Evolutionary conservation across 140 eudicot genomes (phyloP).

Genomic region (Ambrosia hybrid): DNA sequence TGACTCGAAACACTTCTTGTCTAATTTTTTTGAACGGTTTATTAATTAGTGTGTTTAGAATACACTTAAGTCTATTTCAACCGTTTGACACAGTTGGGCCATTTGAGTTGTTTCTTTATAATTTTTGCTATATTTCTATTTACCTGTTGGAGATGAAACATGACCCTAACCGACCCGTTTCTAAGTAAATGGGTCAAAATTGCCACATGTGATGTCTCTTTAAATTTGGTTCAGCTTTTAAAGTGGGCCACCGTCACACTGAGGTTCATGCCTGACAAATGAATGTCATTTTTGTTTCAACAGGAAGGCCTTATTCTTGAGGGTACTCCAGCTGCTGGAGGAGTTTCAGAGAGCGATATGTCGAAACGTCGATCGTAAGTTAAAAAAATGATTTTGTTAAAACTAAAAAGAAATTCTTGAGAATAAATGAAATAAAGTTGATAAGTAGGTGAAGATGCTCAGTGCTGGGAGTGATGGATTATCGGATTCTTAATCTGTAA

Average conservation of each 20-base stretch:
- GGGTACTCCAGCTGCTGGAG: slow-evolving; percentile 97
- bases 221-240: not conserved
- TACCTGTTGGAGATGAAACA: not conserved
- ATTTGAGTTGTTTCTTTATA: not conserved
- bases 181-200: not conserved
- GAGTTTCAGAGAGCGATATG: slow-evolving; percentile 83
- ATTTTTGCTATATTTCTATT: not conserved
- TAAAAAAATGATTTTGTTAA: not conserved
- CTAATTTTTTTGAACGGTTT: not conserved
- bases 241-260: not conserved
- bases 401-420: not conserved
- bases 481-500: too few species aligned
- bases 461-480: too few species aligned
- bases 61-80: not conserved
- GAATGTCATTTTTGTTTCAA: slow-evolving; percentile 17
- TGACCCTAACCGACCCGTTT: not conserved
- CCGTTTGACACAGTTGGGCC: not conserved
- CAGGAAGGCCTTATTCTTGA: slow-evolving; percentile 91
- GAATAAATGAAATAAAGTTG: too few species aligned
- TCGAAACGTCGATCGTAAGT: slow-evolving; percentile 84
- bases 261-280: slow-evolving; percentile 19
- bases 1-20: not conserved
- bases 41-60: not conserved
- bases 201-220: not conserved
- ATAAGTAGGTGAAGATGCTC: too few species aligned